Conservation (phyloP, 164 flowering plant genomes). For the Kalanchoe fedtschenkoi region DNA sequence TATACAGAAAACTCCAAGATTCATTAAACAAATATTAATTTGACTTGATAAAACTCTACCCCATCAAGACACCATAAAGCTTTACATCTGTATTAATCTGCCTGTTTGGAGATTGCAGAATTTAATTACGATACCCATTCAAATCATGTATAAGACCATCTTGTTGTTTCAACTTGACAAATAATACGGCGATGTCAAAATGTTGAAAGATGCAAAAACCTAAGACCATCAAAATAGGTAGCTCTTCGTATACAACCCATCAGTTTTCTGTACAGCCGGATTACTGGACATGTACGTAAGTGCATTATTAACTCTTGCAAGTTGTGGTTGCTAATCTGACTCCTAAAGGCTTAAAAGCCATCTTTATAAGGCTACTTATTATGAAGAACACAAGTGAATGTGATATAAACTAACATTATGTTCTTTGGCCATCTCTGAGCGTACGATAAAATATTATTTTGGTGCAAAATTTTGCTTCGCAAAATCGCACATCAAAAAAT, state of each 20-base stretch:
- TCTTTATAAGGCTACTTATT: background rate
- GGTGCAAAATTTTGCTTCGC: no score
- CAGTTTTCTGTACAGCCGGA: background rate
- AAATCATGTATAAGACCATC: background rate
- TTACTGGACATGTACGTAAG: background rate
- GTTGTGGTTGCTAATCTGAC: background rate
- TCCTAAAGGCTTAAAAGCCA: background rate
- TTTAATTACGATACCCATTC: no score
- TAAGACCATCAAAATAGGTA: background rate
- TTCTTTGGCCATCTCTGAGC: no score
- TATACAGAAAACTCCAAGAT: no score
- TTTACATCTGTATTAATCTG: no score
- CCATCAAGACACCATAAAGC: no score
- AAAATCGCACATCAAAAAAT: no score
- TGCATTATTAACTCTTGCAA: background rate
- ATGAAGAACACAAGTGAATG: background rate
- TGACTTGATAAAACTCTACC: background rate
- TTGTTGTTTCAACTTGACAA: conserved; percentile 2
- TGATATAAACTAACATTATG: no score
- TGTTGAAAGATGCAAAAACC: background rate
- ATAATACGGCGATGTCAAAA: no score
- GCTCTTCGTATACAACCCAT: background rate
- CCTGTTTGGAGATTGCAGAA: no score
- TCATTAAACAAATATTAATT: background rate
- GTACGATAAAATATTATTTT: no score